phyloP scores from a whole-genome alignment of 371 early-diverging fungal genomes.

The Mortierella sp. region DNA sequence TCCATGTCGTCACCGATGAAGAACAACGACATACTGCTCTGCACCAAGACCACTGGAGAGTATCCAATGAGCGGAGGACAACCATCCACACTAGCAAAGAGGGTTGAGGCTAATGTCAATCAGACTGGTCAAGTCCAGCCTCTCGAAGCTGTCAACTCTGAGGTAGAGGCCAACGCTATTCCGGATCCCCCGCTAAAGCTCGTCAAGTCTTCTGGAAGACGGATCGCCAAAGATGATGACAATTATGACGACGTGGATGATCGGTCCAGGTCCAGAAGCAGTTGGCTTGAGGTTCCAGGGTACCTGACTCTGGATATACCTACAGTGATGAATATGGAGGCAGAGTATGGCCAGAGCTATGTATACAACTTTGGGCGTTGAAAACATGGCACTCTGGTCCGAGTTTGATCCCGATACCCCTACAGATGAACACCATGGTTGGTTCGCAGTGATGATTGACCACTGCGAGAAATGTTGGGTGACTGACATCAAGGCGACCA shows the following conservation, averaged over 20 bases:
- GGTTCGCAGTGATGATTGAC: slow-evolving; percentile 33
- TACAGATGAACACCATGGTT: slow-evolving; percentile 29
- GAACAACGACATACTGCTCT: no score
- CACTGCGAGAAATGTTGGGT: slow-evolving; percentile 47
- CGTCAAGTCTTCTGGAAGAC: slow-evolving; percentile 3
- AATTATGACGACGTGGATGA: background rate
- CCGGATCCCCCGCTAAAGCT: no score
- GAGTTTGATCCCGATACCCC: slow-evolving; percentile 16
- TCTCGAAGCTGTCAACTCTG: background rate
- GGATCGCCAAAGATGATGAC: slow-evolving; percentile 5
- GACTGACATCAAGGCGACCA: slow-evolving; percentile 21
- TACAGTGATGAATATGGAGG: slow-evolving; percentile 35
- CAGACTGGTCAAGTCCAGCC: background rate
- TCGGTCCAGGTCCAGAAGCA: no score
- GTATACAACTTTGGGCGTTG: slow-evolving; percentile 44
- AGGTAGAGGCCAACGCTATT: background rate
- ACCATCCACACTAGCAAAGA: no score
- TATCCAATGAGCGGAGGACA: no score
- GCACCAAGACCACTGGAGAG: no score
- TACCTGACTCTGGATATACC: slow-evolving; percentile 38
- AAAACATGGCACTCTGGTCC: slow-evolving; percentile 42
- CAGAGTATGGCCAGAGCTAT: slow-evolving; percentile 17
- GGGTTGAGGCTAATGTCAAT: slow-evolving; percentile 2
- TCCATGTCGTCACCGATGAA: no score
- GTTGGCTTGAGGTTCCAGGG: slow-evolving; percentile 5